These are phyloP conservation scores for Arxiozyma slooffiae DNA, from an alignment of 1,139 yeast species.

Conservation along the genomic window DNA sequence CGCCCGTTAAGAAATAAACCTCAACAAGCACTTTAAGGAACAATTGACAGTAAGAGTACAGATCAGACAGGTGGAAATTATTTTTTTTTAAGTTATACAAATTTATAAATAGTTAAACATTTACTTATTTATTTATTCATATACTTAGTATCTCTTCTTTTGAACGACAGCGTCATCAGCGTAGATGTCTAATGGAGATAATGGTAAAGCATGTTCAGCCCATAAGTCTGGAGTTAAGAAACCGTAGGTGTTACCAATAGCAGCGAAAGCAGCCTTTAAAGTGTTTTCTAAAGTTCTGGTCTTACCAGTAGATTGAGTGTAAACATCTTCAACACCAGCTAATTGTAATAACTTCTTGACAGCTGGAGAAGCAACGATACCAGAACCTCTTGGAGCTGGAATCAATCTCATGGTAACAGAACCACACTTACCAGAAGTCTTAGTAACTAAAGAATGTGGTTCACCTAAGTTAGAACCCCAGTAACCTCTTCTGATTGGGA, in stretches of 20 bases:
- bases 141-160: conserved; percentile 56
- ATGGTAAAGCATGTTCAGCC: conserved; percentile 73
- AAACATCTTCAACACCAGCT: conserved; percentile 99
- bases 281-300: conserved; percentile 99
- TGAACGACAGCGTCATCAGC: conserved; percentile 71
- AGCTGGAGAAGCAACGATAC: conserved; percentile 99
- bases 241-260: conserved; percentile 99
- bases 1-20: too few relatives aligned
- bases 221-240: conserved; percentile 99
- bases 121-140: conserved; percentile 4
- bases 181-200: conserved; percentile 92
- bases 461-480: conserved; percentile 99
- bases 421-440: conserved; percentile 99
- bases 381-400: conserved; percentile 99
- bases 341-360: conserved; percentile 97
- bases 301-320: conserved; percentile 97
- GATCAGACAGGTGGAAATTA: neutral
- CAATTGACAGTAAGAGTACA: neutral
- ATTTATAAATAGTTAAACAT: conserved; percentile 5
- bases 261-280: conserved; percentile 98
- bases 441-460: conserved; percentile 97
- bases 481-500: conserved; percentile 99
- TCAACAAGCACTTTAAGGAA: neutral
- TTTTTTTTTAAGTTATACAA: conserved; percentile 6
- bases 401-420: conserved; percentile 96